Evolutionary conservation across 2,329 filamentous ascomycete genomes (phyloP), one percentile per base, ranked within the genome.

Genomic region (Fusarium euwallaceae): DNA sequence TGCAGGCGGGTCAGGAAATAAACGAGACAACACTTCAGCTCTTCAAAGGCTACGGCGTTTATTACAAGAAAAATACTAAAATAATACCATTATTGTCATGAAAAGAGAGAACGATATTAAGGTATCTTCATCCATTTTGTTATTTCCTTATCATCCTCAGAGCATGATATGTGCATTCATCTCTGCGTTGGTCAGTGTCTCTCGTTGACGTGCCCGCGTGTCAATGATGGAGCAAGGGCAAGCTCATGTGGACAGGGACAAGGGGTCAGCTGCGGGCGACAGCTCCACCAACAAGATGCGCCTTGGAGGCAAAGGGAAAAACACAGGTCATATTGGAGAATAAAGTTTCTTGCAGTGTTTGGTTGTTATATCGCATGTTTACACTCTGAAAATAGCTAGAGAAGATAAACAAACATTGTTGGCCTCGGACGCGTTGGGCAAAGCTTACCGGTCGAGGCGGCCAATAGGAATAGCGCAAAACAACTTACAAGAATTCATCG

Each of bases 181-280:
- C 32, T 34, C 32, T 48, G 14, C 43, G 16, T 24, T 48, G 4
- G 14, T 17, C 12, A 24, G 43, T 24, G 20, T 48, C 20, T 48
- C 24, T 48, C 16, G 24, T 27, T 45, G 14, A 48, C 22, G 8
- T 48, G 43, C 22, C 22, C 43, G 22, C 43, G 43, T 48, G 43
- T 27, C 43, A 29, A 29, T 29, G 27, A 48, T 48, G 43, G 43
- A 48, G 43, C 43, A 48, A 48, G 43, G 43, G 43, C 43, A 12
- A 64, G 61, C 61, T 64, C 61, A 55, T 64, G 61, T 64, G 61
- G 61, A 36, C 61, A 64, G 27, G 37, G 17, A n/a, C 16, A 39
- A 10, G 37, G 59, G 59, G 59, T 43, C 34, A 61, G 27, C 59
- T 61, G 37, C n/a, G 59, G 32, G 9, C 5, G 16, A 16, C 22